These are phyloP conservation scores for Cercospora citrullina DNA, from an alignment of 2,329 filamentous ascomycete genomes.

Conservation along the genomic window DNA sequence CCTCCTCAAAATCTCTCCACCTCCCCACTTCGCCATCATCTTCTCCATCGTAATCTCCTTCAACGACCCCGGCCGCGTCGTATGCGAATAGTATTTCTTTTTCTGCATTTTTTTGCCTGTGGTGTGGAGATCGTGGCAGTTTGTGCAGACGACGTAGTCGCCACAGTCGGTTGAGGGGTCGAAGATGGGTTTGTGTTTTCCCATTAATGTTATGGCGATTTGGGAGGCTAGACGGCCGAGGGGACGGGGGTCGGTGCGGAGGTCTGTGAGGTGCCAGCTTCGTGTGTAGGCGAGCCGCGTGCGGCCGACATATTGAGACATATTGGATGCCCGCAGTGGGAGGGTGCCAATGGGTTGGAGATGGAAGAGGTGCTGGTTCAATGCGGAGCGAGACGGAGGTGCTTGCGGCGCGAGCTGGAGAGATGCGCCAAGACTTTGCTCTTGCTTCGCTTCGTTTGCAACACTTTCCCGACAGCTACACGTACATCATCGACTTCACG, in stretches of 20 bases:
- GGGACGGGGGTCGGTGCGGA: conserved; percentile 67
- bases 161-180: conserved; percentile 98
- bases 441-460: neutral
- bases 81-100: conserved; percentile 96
- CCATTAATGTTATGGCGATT: conserved; percentile 88
- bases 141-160: conserved; percentile 87
- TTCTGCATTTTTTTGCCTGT: conserved; percentile 91
- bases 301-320: conserved; percentile 79
- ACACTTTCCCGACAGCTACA: neutral
- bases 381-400: conserved; percentile 1
- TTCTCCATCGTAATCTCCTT: conserved; percentile 91
- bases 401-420: neutral
- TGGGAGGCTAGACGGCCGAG: conserved; percentile 85
- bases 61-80: conserved; percentile 82
- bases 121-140: conserved; percentile 80
- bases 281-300: conserved; percentile 95
- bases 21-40: conserved; percentile 91
- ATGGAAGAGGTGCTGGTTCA: neutral
- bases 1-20: conserved; percentile 83
- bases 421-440: neutral
- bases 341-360: neutral
- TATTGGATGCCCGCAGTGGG: conserved; percentile 43
- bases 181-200: conserved; percentile 98
- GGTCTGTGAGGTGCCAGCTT: conserved; percentile 88
- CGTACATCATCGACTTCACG: neutral